Base-by-base conservation (phyloP, 495 filamentous ascomycete genomes). In the Talaromyces liani region DNA sequence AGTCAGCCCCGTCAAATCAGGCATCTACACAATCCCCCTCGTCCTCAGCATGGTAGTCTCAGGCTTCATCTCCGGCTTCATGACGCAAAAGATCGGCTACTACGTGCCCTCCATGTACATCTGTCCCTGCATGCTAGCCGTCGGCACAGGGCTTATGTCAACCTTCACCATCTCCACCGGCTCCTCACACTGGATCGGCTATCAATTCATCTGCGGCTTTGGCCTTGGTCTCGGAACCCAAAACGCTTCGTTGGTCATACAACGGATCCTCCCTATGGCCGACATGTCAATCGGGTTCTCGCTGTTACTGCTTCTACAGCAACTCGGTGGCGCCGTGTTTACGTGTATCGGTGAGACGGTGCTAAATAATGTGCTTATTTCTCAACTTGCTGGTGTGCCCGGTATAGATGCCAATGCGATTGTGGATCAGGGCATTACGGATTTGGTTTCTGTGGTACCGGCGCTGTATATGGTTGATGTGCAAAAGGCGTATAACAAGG, bases 301-400 rank as follows among this genome's bases (percentile, higher is more conserved):
- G 0, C 58, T 80, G 16, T 71, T 79, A 57, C 64, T 79, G 34
- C 78, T 88, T 70, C 73, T 75, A 7, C 85, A 89, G 71, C 81
- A 82, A 62, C 70, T 89, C 16, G 86, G 86, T 20, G 85, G 83
- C 36, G 82, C 82, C 5, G 71, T 89, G 2, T 88, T 87, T 62
- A 77, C 79, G 0, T 79, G 79, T 0, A 75, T 86, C 36, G 84
- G 82, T 0, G 80, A 87, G 69, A 80, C 65, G 16, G 49, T 70
- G 10, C 65, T 73, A 47, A 63, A 65, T 14, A 73, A 67, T 29
- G 51, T 64, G n/a, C 49, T 53, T 53, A 62, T 65, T 1, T 61
- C 60, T 0, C 64, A 66, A 12, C 62, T 77, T 4, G 61, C 62
- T 6, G 64, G 61, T 2, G 20, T 73, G 16, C 62, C 58, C 4